Percentiles rank a stretch among this genome's conserved stretches.
Conservation (phyloP, 345 rosid genomes). For the Mangifera indica region DNA sequence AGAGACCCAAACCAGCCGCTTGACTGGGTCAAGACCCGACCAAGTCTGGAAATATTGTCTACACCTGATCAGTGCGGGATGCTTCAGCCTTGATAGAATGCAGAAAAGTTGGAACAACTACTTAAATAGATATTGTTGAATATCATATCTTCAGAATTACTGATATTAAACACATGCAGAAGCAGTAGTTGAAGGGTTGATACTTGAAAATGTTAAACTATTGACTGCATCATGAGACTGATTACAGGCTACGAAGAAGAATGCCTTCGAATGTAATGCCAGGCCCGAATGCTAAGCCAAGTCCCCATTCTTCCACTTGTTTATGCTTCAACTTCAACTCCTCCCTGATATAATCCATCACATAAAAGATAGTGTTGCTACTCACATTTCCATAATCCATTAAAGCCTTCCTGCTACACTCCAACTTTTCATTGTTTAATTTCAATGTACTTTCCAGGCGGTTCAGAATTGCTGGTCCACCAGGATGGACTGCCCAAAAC, state of each 20-base stretch:
- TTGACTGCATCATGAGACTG: not conserved
- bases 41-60: too few species aligned
- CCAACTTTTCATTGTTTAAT: slow-evolving; percentile 52
- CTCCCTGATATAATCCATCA: slow-evolving; percentile 81
- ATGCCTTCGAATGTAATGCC: slow-evolving; percentile 98
- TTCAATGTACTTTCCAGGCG: slow-evolving; percentile 59
- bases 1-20: too few species aligned
- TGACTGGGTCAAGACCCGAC: too few species aligned
- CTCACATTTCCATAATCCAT: slow-evolving; percentile 88
- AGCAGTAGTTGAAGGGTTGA: not conserved
- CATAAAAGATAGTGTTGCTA: slow-evolving; percentile 84
- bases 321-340: slow-evolving; percentile 57
- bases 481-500: slow-evolving; percentile 97
- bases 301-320: slow-evolving; percentile 79
- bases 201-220: not conserved
- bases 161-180: not conserved
- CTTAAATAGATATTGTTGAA: not conserved
- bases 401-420: slow-evolving; percentile 77
- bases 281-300: slow-evolving; percentile 87
- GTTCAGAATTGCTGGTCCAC: slow-evolving; percentile 92
- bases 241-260: slow-evolving; percentile 74
- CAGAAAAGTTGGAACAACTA: not conserved
- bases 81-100: not conserved
- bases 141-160: too few species aligned
- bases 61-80: too few species aligned